A percentile compares a stretch with the other conserved stretches of the same genome.
These are phyloP conservation scores for Paramyrothecium sp. DNA, from an alignment of 2,329 filamentous ascomycete species.

Conservation along the genomic window DNA sequence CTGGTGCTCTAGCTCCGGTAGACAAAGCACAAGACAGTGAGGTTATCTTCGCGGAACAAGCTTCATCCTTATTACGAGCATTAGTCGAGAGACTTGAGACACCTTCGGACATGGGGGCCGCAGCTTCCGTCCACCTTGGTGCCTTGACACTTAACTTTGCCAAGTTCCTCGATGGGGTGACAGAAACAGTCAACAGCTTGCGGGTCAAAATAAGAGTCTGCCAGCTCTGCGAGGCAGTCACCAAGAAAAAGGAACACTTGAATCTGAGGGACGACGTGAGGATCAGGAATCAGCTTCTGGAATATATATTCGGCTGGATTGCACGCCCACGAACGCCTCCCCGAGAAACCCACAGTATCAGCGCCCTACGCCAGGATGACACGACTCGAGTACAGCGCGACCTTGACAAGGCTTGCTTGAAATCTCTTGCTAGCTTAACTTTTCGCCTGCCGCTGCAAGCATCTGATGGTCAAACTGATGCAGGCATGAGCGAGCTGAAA, in stretches of 20 bases:
- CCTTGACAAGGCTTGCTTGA: slow-evolving; percentile 64
- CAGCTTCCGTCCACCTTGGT: slow-evolving; percentile 63
- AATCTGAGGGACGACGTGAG: slow-evolving; percentile 68
- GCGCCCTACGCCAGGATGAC: slow-evolving; percentile 53
- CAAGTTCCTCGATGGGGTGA: slow-evolving; percentile 60
- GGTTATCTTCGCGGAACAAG: slow-evolving; percentile 66
- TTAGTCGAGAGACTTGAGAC: slow-evolving; percentile 65
- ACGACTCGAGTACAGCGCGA: slow-evolving; percentile 58
- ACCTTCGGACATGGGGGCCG: slow-evolving; percentile 59
- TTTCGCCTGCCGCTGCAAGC: slow-evolving; percentile 66
- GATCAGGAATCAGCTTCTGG: slow-evolving; percentile 66
- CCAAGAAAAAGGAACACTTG: slow-evolving; percentile 64
- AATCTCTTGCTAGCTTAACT: slow-evolving; percentile 63
- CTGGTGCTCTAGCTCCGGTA: slow-evolving; percentile 49
- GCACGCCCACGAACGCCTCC: slow-evolving; percentile 54
- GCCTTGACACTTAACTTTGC: slow-evolving; percentile 64
- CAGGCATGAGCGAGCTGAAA: slow-evolving; percentile 65
- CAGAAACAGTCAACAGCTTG: slow-evolving; percentile 54
- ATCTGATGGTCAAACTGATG: slow-evolving; percentile 63
- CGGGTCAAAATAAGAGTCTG: slow-evolving; percentile 69
- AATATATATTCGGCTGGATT: slow-evolving; percentile 69
- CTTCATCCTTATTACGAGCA: slow-evolving; percentile 60
- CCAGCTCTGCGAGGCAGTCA: slow-evolving; percentile 64
- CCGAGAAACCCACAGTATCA: slow-evolving; percentile 37
- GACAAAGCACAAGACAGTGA: slow-evolving; percentile 57